These are phyloP conservation scores for Aspergillus cejpii DNA, from an alignment of 2,329 filamentous ascomycete species.

Conservation along the genomic window DNA sequence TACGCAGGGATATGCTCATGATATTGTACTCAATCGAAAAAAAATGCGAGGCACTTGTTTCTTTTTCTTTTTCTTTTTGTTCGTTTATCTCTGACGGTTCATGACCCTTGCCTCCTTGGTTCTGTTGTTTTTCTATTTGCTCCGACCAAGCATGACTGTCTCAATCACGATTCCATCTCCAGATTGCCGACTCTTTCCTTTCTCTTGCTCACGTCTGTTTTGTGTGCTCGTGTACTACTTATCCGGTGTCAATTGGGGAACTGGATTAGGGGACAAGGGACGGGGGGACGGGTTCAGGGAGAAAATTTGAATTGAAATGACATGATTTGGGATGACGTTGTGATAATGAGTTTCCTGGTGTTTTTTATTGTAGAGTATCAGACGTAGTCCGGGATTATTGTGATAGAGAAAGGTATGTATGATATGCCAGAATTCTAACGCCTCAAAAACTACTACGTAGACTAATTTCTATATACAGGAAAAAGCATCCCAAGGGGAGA, in stretches of 20 bases:
- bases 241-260: conserved; percentile 21
- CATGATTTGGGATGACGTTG: conserved; percentile 18
- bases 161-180: conserved; percentile 15
- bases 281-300: conserved; percentile 8
- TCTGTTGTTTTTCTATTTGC: conserved; percentile 16
- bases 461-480: neutral
- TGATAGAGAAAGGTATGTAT: neutral
- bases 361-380: neutral
- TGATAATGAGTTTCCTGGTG: neutral
- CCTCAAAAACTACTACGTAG: neutral
- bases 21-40: conserved; percentile 34
- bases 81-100: conserved; percentile 16
- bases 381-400: too few relatives aligned
- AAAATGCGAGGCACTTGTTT: conserved; percentile 22
- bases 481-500: neutral
- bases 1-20: conserved; percentile 26
- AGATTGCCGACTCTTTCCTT: conserved; percentile 10
- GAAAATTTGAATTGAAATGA: conserved; percentile 15
- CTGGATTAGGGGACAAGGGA: conserved; percentile 18
- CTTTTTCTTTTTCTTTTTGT: conserved; percentile 16
- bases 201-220: conserved; percentile 18
- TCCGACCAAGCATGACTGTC: conserved; percentile 20
- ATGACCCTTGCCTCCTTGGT: conserved; percentile 16
- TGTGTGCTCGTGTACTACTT: conserved; percentile 22
- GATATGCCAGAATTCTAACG: neutral